These are phyloP conservation scores for Quercus lobata DNA, from an alignment of 331 rosid genomes.

Conservation along the genomic window DNA sequence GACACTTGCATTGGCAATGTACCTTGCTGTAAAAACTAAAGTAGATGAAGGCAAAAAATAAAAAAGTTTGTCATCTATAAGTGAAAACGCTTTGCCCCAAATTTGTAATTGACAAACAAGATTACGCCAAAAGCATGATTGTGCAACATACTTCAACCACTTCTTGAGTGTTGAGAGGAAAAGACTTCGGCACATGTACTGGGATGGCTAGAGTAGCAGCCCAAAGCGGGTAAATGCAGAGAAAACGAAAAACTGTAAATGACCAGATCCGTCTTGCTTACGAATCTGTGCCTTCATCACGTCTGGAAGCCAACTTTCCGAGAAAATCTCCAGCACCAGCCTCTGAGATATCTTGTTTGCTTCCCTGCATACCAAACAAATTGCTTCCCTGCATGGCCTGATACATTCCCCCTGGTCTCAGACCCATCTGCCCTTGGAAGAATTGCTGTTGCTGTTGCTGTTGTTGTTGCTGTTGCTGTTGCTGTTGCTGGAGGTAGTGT, in stretches of 20 bases:
- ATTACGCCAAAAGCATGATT: neutral
- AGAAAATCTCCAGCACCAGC: slow-evolving; percentile 30
- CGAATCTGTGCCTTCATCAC: slow-evolving; percentile 1
- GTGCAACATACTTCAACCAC: neutral
- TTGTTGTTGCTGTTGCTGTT: slow-evolving; percentile 26
- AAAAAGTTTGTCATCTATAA: neutral
- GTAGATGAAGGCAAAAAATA: neutral
- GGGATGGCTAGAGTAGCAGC: neutral
- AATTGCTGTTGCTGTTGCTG: slow-evolving; percentile 37
- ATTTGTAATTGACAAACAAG: neutral
- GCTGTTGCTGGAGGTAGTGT: slow-evolving; percentile 41
- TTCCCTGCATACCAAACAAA: slow-evolving; percentile 28
- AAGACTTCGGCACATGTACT: neutral
- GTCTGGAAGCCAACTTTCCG: slow-evolving; percentile 13
- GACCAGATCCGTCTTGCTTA: neutral
- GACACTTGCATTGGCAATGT: neutral
- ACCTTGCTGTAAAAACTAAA: neutral
- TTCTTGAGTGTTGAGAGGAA: neutral
- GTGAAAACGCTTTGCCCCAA: neutral
- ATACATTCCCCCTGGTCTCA: slow-evolving; percentile 21
- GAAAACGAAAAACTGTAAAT: neutral
- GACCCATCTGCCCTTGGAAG: slow-evolving; percentile 24
- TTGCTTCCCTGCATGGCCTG: slow-evolving; percentile 25
- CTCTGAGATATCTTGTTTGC: slow-evolving; percentile 34
- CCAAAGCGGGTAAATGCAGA: neutral